Evolutionary conservation across 331 rosid genomes (phyloP), one percentile per base, ranked within the genome.

Genomic region (Quercus tomentella): DNA sequence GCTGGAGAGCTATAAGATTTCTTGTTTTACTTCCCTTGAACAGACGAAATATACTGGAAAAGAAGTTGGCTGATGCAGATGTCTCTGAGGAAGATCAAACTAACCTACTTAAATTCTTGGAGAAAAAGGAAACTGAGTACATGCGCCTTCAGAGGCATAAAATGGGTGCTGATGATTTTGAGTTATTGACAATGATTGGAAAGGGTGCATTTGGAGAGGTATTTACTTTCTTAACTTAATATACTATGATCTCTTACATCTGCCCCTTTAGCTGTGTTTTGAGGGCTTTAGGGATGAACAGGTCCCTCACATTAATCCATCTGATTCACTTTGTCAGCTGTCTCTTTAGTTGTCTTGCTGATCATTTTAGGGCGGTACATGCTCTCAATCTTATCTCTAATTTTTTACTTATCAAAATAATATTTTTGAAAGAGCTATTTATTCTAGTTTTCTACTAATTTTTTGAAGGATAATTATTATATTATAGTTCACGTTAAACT

Each of bases 121-220:
- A 96, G 93, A 91, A 93, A 92, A 96, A 96, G 88, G 99, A 96
- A 84, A 93, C 99, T 1, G 99, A 96, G 76, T 96, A 96, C 80
- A 96, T 96, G 98, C 98, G 99, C 67, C 93, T 93, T 77, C 97
- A 96, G 83, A 93, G 99, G 90, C 97, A 92, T 86, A 96, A 96
- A 85, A 96, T 96, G 98, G 98, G 97, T 5, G 93, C 87, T 67
- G 94, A 90, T 81, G 97, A 96, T 87, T 96, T 96, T 79, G 98
- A 91, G 86, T 80, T 93, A 87, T 79, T 96, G 85, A 91, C 99
- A 78, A 96, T 96, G 96, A 96, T 96, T 16, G 99, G 99, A 45
- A 96, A 88, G 86, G 99, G 99, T 31, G 99, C 99, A 80, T 96
- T 96, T 83, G 99, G 99, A 56, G 99, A 96, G 99, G 99, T 95